Evolutionary conservation across 805 yeast genomes (phyloP).

Genomic region (Cyberlindnera maritima): DNA sequence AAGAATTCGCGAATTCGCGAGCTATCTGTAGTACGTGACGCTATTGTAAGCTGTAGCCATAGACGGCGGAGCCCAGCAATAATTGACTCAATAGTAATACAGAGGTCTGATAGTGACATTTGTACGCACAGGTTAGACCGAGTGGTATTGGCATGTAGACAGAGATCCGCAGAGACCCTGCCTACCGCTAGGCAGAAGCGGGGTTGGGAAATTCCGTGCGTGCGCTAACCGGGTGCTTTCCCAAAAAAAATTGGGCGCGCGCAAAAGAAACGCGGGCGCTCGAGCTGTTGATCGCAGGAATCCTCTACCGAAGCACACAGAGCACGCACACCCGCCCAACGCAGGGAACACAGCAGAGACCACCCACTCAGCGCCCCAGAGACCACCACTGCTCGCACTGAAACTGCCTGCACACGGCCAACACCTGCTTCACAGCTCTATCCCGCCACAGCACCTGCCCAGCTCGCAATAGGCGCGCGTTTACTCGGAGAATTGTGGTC

Average conservation of each 20-base stretch:
- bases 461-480: constrained; percentile 1
- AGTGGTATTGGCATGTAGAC: too few species aligned
- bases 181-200: not conserved
- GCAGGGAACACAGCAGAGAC: not conserved
- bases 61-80: too few species aligned
- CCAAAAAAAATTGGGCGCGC: not conserved
- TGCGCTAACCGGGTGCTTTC: not conserved
- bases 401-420: not conserved
- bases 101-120: too few species aligned
- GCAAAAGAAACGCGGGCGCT: not conserved
- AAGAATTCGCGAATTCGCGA: too few species aligned
- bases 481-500: constrained; percentile 3
- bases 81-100: too few species aligned
- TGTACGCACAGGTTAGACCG: too few species aligned
- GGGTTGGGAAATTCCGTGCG: not conserved
- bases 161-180: not conserved
- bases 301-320: not conserved
- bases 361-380: not conserved
- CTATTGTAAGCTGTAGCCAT: too few species aligned
- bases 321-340: not conserved
- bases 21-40: too few species aligned
- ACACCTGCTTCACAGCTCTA: not conserved
- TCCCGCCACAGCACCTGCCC: not conserved
- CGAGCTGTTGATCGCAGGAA: constrained; percentile 1
- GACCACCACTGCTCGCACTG: not conserved